phyloP scores from a whole-genome alignment of 495 filamentous ascomycete species.

The Paragyromitra xinjiangensis region DNA sequence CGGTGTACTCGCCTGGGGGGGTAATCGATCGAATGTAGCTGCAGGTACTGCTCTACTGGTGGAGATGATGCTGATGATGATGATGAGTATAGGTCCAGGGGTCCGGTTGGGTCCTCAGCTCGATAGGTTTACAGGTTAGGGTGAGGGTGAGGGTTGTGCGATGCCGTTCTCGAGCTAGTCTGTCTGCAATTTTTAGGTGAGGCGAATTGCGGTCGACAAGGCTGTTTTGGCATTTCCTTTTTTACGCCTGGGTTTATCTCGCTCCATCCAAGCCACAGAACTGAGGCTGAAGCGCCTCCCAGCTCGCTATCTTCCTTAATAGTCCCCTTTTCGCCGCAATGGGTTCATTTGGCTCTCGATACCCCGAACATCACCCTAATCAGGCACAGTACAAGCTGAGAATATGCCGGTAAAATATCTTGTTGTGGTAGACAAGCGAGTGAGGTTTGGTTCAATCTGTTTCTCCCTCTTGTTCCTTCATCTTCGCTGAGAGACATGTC shows the following conservation, averaged over 20 bases:
- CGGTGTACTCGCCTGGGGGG: conserved; percentile 33
- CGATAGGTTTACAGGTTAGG: conserved; percentile 31
- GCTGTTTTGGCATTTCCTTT: conserved; percentile 36
- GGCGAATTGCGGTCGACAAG: conserved; percentile 48
- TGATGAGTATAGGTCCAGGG: conserved; percentile 29
- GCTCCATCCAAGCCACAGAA: conserved; percentile 34
- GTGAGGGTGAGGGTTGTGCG: conserved; percentile 32
- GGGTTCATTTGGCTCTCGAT: conserved; percentile 12
- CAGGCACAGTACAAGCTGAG: not conserved
- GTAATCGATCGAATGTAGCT: conserved; percentile 38
- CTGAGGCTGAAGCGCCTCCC: conserved; percentile 39
- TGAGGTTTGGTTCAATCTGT: not conserved
- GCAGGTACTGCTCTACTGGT: conserved; percentile 27
- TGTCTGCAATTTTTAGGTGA: conserved; percentile 50
- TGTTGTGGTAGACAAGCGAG: not conserved
- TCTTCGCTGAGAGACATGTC: conserved; percentile 7
- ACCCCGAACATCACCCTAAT: not conserved
- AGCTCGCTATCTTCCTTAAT: conserved; percentile 15
- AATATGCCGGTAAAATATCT: conserved; percentile 21
- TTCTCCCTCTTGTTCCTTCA: too few species aligned
- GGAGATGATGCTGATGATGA: not conserved
- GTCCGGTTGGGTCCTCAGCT: conserved; percentile 32
- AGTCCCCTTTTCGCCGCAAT: conserved; percentile 30
- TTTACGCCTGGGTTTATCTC: conserved; percentile 13
- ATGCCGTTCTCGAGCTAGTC: conserved; percentile 4